Evolutionary conservation across 1,284 basidiomycete species (phyloP).

Genomic region (Cutaneotrichosporon daszewskae): DNA sequence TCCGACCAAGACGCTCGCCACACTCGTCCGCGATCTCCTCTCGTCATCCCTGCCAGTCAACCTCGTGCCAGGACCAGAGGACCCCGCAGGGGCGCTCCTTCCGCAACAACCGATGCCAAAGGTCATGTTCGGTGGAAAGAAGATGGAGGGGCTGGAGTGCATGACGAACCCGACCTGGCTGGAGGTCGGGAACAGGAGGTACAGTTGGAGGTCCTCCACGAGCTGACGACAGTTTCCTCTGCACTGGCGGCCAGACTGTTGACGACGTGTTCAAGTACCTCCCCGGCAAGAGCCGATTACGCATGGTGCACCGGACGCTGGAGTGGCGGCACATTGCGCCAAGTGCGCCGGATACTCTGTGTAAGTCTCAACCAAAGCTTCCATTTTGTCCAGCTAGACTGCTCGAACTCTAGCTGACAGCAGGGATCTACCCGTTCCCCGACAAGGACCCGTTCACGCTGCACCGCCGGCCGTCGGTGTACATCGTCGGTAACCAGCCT

Average conservation of each 20-base stretch:
- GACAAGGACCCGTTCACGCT: slow-evolving; percentile 86
- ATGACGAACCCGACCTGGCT: slow-evolving; percentile 91
- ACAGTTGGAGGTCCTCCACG: slow-evolving; percentile 44
- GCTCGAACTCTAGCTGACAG: no score
- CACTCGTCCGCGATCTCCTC: slow-evolving; percentile 64
- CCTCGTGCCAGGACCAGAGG: slow-evolving; percentile 74
- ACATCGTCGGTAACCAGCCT: slow-evolving; percentile 89
- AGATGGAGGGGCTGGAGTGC: slow-evolving; percentile 60
- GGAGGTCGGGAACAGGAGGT: slow-evolving; percentile 51
- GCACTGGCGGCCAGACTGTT: slow-evolving; percentile 84
- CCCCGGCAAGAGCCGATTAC: slow-evolving; percentile 53
- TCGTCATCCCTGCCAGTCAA: slow-evolving; percentile 69
- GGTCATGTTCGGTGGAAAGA: slow-evolving; percentile 74
- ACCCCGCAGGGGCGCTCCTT: slow-evolving; percentile 81
- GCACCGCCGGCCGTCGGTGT: slow-evolving; percentile 74
- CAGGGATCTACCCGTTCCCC: slow-evolving; percentile 89
- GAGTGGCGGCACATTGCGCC: slow-evolving; percentile 95
- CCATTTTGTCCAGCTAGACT: no score
- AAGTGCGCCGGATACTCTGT: slow-evolving; percentile 95
- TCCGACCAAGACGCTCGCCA: slow-evolving; percentile 65
- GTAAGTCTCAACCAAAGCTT: slow-evolving; percentile 41
- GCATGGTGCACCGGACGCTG: slow-evolving; percentile 71
- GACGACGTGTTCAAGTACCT: slow-evolving; percentile 92
- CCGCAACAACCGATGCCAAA: slow-evolving; percentile 91
- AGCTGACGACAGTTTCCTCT: slow-evolving; percentile 59